Evolutionary conservation across 2,329 filamentous ascomycete genomes (phyloP).

Genomic region (Elsinoe batatas): DNA sequence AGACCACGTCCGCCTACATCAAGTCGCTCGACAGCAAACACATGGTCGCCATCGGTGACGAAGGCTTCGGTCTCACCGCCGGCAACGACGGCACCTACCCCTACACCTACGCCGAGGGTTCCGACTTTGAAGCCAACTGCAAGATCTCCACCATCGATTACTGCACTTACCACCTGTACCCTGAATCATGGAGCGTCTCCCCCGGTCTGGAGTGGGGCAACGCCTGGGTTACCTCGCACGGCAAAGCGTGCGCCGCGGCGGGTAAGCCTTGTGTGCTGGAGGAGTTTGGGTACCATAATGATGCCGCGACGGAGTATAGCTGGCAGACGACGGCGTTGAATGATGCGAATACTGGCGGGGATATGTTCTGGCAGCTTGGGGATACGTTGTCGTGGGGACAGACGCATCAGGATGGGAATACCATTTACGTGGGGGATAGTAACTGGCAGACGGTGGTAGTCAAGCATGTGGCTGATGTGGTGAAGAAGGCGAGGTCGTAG

Average conservation of each 20-base stretch:
- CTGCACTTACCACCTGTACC: constrained; percentile 20
- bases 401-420: constrained; percentile 18
- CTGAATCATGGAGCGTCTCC: constrained; percentile 14
- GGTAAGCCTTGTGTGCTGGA: constrained; percentile 21
- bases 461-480: constrained; percentile 16
- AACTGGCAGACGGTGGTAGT: constrained; percentile 16
- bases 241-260: constrained; percentile 15
- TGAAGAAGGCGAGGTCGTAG: neutral
- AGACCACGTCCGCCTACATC: constrained; percentile 49
- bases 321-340: constrained; percentile 19
- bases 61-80: constrained; percentile 36
- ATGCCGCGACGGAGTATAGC: constrained; percentile 15
- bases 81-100: constrained; percentile 26
- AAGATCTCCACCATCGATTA: constrained; percentile 18
- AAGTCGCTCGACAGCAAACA: constrained; percentile 52
- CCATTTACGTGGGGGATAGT: constrained; percentile 16
- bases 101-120: constrained; percentile 17
- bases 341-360: constrained; percentile 15
- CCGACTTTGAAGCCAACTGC: constrained; percentile 18
- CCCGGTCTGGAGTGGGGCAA: constrained; percentile 16
- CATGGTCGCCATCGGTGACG: constrained; percentile 55
- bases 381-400: constrained; percentile 19
- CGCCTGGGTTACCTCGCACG: constrained; percentile 20
- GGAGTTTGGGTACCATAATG: constrained; percentile 18
- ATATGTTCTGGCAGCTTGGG: constrained; percentile 22